Conservation (phyloP, 202 grass and related monocot species). For the Panicum virgatum region DNA sequence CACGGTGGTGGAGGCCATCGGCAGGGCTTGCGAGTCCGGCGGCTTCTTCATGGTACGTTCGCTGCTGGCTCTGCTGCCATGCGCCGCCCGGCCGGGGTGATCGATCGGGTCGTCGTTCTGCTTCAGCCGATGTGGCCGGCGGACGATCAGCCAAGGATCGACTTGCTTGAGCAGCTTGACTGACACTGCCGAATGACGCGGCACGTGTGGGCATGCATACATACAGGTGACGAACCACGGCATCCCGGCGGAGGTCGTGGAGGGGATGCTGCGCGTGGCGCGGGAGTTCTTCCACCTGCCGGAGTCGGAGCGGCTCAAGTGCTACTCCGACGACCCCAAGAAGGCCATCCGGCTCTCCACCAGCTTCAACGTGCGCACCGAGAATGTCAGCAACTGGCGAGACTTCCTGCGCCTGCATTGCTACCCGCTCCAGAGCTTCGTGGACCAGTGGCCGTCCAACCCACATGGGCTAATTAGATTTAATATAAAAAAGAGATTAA, state of each 20-base stretch:
- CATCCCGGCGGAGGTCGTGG: conserved; percentile 52
- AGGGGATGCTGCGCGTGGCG: conserved; percentile 62
- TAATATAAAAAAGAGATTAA: no score
- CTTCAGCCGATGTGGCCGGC: no score
- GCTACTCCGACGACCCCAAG: conserved; percentile 83
- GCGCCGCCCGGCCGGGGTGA: no score
- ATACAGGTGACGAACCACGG: conserved; percentile 75
- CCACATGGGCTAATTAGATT: no score
- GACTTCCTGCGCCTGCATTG: conserved; percentile 91
- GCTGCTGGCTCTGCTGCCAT: no score
- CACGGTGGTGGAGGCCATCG: conserved; percentile 55
- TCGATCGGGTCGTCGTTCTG: no score
- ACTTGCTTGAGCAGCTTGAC: not conserved
- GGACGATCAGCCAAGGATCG: not conserved
- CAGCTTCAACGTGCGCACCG: conserved; percentile 92
- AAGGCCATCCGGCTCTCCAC: conserved; percentile 81
- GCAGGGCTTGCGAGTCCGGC: conserved; percentile 58
- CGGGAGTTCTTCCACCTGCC: conserved; percentile 95
- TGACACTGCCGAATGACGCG: no score
- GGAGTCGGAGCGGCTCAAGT: conserved; percentile 87
- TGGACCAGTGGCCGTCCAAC: conserved; percentile 82
- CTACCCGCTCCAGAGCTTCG: conserved; percentile 70
- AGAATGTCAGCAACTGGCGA: conserved; percentile 84
- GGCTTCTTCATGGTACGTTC: conserved; percentile 76
- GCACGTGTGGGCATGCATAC: no score